A percentile compares a stretch with the other conserved stretches of the same genome.
Evolutionary conservation across 306 rosid genomes (phyloP).

Genomic region (barrel medic (Medicago truncatula)): MtrunA17r5.0-ANR NC_053045.1:2274501-2275000

Average conservation of each 20-base stretch:
- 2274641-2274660: neutral
- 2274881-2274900: neutral
- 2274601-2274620: too few relatives aligned
- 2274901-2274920: neutral
- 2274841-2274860: conserved; percentile 6
- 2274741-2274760: conserved; percentile 13
- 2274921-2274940: neutral
- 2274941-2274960: neutral
- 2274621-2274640: too few relatives aligned
- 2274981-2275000: neutral
- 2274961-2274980: neutral
- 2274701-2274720: neutral
- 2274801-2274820: neutral
- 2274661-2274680: neutral
- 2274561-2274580: too few relatives aligned
- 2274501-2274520: too few relatives aligned
- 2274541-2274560: too few relatives aligned
- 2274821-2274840: conserved; percentile 22
- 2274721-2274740: neutral
- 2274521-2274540: too few relatives aligned
- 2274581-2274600: too few relatives aligned
- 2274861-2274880: conserved; percentile 10
- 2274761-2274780: neutral
- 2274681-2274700: neutral
- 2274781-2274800: conserved; percentile 9